Evolutionary conservation across 768 basidiomycete genomes (phyloP).

Genomic region (Russula sp.): DNA sequence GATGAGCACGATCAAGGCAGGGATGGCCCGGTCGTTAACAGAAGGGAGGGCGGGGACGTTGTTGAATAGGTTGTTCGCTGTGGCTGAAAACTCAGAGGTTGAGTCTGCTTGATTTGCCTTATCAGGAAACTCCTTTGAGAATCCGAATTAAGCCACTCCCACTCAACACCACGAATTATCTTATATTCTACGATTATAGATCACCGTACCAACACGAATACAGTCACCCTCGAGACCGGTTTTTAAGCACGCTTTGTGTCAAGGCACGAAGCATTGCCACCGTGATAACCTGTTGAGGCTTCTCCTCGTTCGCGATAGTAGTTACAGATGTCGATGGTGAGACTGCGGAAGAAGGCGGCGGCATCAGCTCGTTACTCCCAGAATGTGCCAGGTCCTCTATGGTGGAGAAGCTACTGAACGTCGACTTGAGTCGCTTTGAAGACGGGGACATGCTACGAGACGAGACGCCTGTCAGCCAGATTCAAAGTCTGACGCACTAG

Average conservation of each 20-base stretch:
- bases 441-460: constrained; percentile 19
- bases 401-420: constrained; percentile 15
- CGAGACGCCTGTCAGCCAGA: neutral
- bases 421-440: constrained; percentile 21
- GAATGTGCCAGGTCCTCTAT: neutral
- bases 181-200: too few species aligned
- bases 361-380: constrained; percentile 2
- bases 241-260: constrained; percentile 16
- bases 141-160: neutral
- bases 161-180: neutral
- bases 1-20: constrained; percentile 6
- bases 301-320: constrained; percentile 18
- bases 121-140: constrained; percentile 11
- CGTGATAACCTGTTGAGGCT: constrained; percentile 11
- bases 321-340: constrained; percentile 19
- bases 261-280: constrained; percentile 24
- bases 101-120: constrained; percentile 16
- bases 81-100: constrained; percentile 18
- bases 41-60: constrained; percentile 1
- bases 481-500: neutral
- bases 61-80: constrained; percentile 19
- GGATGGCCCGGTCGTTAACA: constrained; percentile 2
- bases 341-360: constrained; percentile 15
- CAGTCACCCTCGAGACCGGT: neutral
- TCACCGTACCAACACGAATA: neutral